A percentile compares a stretch with the other conserved stretches of the same genome.
These are phyloP conservation scores for Melastoma candidum DNA, from an alignment of 441 rosid genomes.

Conservation along the genomic window DNA sequence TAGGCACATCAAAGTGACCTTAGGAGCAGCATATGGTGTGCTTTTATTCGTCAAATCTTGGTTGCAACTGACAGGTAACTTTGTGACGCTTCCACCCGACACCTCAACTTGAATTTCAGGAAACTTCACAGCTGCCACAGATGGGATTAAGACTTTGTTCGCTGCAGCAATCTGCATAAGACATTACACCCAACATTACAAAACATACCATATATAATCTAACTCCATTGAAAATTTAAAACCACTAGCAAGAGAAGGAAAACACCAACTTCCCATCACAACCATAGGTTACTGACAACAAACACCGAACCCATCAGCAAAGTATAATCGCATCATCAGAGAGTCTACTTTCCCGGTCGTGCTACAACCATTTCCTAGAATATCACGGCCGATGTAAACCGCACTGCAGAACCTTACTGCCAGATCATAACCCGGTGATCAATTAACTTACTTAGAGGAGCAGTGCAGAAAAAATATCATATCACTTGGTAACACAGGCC, in stretches of 20 bases:
- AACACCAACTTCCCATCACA: too few species aligned
- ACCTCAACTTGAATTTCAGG: slow-evolving; percentile 42
- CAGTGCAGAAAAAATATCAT: neutral
- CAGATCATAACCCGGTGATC: too few species aligned
- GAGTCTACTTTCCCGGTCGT: too few species aligned
- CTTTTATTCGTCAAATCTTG: slow-evolving; percentile 22
- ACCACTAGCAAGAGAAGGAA: too few species aligned
- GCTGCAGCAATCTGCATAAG: slow-evolving; percentile 59
- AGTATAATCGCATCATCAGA: too few species aligned
- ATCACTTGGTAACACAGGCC: neutral
- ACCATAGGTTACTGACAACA: too few species aligned
- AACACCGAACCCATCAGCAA: too few species aligned
- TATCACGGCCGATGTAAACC: neutral
- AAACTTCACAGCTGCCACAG: slow-evolving; percentile 50
- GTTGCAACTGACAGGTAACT: slow-evolving; percentile 40
- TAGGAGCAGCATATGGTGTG: slow-evolving; percentile 24
- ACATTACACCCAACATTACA: neutral
- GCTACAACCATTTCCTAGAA: too few species aligned
- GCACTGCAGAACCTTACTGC: neutral
- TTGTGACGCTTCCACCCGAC: slow-evolving; percentile 39
- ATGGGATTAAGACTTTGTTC: slow-evolving; percentile 53
- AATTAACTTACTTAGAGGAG: too few species aligned
- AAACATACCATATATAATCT: neutral
- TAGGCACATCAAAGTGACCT: slow-evolving; percentile 59
- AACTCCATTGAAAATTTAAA: neutral